phyloP scores from a whole-genome alignment of 2,329 filamentous ascomycete genomes.

The Didymella exigua region DNA sequence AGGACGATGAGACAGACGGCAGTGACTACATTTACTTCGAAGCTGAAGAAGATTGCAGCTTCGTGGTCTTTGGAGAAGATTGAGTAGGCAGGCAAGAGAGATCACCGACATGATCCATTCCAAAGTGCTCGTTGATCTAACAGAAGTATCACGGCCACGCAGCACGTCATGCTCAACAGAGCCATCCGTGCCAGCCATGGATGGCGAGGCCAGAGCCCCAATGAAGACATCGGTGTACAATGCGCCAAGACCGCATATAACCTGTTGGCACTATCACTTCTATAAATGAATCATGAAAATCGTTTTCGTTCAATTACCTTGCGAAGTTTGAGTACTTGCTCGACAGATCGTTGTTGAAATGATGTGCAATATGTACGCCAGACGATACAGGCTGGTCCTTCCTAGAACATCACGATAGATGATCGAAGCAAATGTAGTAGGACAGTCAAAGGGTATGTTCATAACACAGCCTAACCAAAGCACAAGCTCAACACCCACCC shows the following conservation, averaged over 20 bases:
- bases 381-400: neutral
- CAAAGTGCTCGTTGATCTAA: neutral
- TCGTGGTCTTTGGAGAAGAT: constrained; percentile 32
- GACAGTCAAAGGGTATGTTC: constrained; percentile 18
- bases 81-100: constrained; percentile 11
- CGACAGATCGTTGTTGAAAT: neutral
- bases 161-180: constrained; percentile 3
- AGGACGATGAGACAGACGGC: constrained; percentile 19
- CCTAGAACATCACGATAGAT: neutral
- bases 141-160: constrained; percentile 3
- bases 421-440: neutral
- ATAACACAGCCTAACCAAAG: constrained; percentile 1
- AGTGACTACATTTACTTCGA: constrained; percentile 25
- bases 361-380: neutral
- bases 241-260: neutral
- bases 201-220: neutral
- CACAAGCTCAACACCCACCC: constrained; percentile 7
- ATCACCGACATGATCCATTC: neutral
- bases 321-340: neutral
- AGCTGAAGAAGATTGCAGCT: constrained; percentile 26
- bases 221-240: neutral
- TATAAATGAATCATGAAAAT: neutral
- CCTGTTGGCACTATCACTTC: neutral
- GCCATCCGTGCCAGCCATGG: too few species aligned
- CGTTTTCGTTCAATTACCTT: neutral